phyloP scores from a whole-genome alignment of 225 moss, liverwort and hornwort species.

The Pseudoscleropodium purum region DNA sequence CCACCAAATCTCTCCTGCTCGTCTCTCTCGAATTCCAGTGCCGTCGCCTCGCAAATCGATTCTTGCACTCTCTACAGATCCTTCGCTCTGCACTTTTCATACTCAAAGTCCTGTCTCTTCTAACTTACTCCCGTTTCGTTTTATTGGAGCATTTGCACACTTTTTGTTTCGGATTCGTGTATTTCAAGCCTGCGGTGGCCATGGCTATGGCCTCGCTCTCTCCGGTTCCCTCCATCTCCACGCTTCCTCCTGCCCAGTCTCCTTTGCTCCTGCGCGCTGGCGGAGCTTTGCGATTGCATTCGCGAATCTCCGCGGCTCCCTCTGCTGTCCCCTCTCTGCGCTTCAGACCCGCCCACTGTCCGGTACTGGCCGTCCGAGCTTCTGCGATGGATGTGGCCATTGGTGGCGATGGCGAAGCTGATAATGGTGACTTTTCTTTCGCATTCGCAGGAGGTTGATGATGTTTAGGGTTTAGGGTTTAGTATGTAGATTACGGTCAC shows the following conservation, averaged over 20 bases:
- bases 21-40: neutral
- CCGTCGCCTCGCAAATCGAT: neutral
- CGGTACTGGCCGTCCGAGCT: neutral
- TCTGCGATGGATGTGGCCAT: neutral
- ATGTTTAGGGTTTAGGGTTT: neutral
- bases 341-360: neutral
- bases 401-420: neutral
- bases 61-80: neutral
- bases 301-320: neutral
- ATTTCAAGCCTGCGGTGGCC: neutral
- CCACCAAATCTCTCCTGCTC: neutral
- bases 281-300: neutral
- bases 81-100: neutral
- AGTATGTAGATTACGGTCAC: neutral
- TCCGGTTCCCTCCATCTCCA: neutral
- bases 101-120: neutral
- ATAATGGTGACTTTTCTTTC: slow-evolving; percentile 18
- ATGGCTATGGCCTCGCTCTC: slow-evolving; percentile 4
- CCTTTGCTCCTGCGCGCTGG: neutral
- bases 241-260: neutral
- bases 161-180: neutral
- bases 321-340: neutral
- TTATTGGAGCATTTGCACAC: neutral
- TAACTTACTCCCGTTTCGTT: neutral
- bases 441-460: neutral